Evolutionary conservation across 768 basidiomycete species (phyloP), one percentile per base, ranked within the genome.

Genomic region (Neoboletus subvelutipes): DNA sequence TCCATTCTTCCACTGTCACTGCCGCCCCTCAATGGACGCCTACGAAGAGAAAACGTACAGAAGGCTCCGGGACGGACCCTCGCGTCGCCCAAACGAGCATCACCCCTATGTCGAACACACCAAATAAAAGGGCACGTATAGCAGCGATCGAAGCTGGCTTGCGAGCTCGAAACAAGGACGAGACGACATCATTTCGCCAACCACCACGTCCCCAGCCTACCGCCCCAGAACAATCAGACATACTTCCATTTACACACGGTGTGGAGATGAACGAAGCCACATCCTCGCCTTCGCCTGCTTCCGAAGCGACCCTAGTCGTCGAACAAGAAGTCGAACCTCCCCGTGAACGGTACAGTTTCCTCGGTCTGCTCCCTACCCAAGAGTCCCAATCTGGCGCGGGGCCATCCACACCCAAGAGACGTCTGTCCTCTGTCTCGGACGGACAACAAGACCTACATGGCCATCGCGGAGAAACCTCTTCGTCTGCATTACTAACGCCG

Each of bases 331-430:
- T 5, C 34, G 26, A 50, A 17, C 52, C 11, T 18, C 59, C 45
- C 36, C 45, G 33, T 20, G 1, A 1, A 3, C 46, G 47, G 24
- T 62, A 59, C 49, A 70, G 60, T 13, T 67, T 69, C 56, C 68
- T 69, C 12, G 64, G 59, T 28, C 20, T 69, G 2, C 24, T 55
- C 2, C 58, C 57, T 40, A 40, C 45, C 22, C 66, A 61, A 42
- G 64, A 45, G 17, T 64, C 67, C 7, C n/a, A 24, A 12, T 13
- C 43, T 2, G 28, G 7, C 3, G 1, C 31, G 18, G 48, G 1
- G 1, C 68, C 55, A 0, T 57, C 59, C 15, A 68, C 70, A 1
- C 69, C 68, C 18, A 62, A 54, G 39, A 62, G 45, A 13, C 46
- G 41, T 4, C 20, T 45, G 0, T 13, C n/a, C 20, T 37, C 37